Evolutionary conservation across 352 stramenopile species (phyloP), one percentile per base, ranked within the genome.

Genomic region (Bremia lactucae): DNA sequence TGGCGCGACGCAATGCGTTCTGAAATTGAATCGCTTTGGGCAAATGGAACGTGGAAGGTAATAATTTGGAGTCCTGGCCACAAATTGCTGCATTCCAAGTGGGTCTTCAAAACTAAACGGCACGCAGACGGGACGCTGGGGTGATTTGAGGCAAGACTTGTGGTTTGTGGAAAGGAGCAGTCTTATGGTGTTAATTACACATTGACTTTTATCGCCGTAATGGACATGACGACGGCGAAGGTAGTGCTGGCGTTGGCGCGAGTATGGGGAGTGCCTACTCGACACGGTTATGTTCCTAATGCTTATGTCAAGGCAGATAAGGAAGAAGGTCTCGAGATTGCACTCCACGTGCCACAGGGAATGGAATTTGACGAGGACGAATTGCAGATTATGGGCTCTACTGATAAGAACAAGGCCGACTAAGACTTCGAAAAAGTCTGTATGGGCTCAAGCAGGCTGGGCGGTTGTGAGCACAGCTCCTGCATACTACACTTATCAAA

Each of bases 231-330:
- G 23, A 41, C 26, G 43, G 11, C 19, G 35, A 15, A 3, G 36
- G n/a, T n/a, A n/a, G n/a, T n/a, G n/a, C n/a, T n/a, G n/a, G n/a
- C n/a, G n/a, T n/a, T n/a, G n/a, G n/a, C n/a, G n/a, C n/a, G n/a
- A n/a, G n/a, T n/a, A n/a, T n/a, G n/a, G n/a, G n/a, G n/a, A n/a
- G n/a, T n/a, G n/a, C n/a, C n/a, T n/a, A n/a, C n/a, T n/a, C n/a
- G n/a, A n/a, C n/a, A n/a, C n/a, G n/a, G n/a, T n/a, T n/a, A n/a
- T n/a, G n/a, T n/a, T n/a, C n/a, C n/a, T n/a, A n/a, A n/a, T n/a
- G n/a, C n/a, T n/a, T n/a, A 49, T 13, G 33, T 49, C 1, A 49
- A 42, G 14, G 42, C 42, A 0, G 31, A 49, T n/a, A 39, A 42
- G 19, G 43, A 50, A 10, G n/a, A 14, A 10, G 31, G 25, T 8